Evolutionary conservation across 306 rosid species (phyloP).

Genomic region (Quercus parvula): DNA sequence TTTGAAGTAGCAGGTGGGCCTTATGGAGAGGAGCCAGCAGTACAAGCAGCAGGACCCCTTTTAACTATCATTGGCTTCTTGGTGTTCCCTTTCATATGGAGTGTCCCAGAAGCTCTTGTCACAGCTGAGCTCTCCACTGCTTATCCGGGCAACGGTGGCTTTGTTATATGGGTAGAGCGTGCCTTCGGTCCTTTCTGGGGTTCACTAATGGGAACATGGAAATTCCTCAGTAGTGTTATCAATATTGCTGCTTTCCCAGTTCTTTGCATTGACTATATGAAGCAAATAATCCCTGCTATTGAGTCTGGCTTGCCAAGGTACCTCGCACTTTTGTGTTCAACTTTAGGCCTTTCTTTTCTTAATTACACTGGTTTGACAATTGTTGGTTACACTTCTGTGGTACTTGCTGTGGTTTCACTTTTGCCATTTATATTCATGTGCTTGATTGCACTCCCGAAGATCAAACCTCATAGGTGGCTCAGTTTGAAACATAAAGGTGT

Average conservation of each 20-base stretch:
- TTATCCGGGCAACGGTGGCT: slow-evolving; percentile 73
- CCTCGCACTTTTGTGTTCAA: slow-evolving; percentile 29
- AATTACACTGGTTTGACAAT: slow-evolving; percentile 56
- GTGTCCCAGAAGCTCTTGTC: slow-evolving; percentile 69
- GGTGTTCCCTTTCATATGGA: slow-evolving; percentile 61
- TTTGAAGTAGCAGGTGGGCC: slow-evolving; percentile 80
- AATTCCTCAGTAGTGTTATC: slow-evolving; percentile 51
- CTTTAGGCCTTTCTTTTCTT: slow-evolving; percentile 42
- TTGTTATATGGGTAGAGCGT: slow-evolving; percentile 60
- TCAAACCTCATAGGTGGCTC: slow-evolving; percentile 51
- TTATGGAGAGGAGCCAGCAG: slow-evolving; percentile 60
- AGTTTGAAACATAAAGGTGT: slow-evolving; percentile 38
- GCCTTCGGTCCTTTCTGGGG: slow-evolving; percentile 89
- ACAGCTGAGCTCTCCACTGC: slow-evolving; percentile 66
- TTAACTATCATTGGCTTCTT: slow-evolving; percentile 51
- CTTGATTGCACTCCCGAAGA: slow-evolving; percentile 45
- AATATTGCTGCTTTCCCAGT: slow-evolving; percentile 60
- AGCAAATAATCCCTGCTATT: slow-evolving; percentile 28
- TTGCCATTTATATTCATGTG: slow-evolving; percentile 49
- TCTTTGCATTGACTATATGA: slow-evolving; percentile 54
- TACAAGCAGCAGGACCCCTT: slow-evolving; percentile 53
- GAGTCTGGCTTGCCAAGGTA: slow-evolving; percentile 31
- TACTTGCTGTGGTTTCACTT: slow-evolving; percentile 46
- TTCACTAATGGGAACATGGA: slow-evolving; percentile 57
- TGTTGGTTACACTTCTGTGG: slow-evolving; percentile 52